Evolutionary conservation across 2,329 filamentous ascomycete genomes (phyloP), one percentile per base, ranked within the genome.

Genomic region (Fusarium sp.): DNA sequence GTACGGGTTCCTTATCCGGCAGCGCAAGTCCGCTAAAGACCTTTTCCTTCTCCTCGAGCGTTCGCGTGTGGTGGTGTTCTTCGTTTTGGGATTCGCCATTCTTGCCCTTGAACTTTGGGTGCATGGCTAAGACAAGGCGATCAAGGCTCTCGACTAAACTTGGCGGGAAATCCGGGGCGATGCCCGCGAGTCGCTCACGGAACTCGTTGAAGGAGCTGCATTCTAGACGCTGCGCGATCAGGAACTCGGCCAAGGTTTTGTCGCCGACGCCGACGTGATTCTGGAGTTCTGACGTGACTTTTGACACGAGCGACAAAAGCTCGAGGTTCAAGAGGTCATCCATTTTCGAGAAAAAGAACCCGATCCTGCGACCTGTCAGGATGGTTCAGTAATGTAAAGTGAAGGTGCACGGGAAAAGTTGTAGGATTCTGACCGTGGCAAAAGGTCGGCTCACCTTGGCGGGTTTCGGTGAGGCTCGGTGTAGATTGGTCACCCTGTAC

Each of bases 191-290:
- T 80, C 91, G 91, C 75, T 87, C 86, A 84, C 93, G 93, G 85
- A 98, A 99, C 31, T 93, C 91, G 62, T 88, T 83, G 66, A 94
- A 87, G 31, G 89, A 89, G 61, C 87, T 88, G 85, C 91, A 93
- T 88, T 95, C 90, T 81, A 93, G 84, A 78, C 97, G 94, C 81
- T 98, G 93, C 71, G 93, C 93, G 80, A 99, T 98, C 79, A 99
- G 91, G 81, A 98, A 99, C 83, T 99, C 96, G 77, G 96, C 95
- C 29, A 99, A 91, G 6, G 94, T 98, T 84, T 97, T 98, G 84
- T 99, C 95, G 81, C 90, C 93, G 78, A 98, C 91, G 65, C 95
- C 94, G 69, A 98, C 85, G 84, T 99, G 94, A 80, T 99, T 99
- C 79, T 97, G 93, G 62, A 99, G 88, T 84, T 99, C 96, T 20